phyloP scores from a whole-genome alignment of 192 early-diverging fungal species.

The Backusella tuberculispora region DNA sequence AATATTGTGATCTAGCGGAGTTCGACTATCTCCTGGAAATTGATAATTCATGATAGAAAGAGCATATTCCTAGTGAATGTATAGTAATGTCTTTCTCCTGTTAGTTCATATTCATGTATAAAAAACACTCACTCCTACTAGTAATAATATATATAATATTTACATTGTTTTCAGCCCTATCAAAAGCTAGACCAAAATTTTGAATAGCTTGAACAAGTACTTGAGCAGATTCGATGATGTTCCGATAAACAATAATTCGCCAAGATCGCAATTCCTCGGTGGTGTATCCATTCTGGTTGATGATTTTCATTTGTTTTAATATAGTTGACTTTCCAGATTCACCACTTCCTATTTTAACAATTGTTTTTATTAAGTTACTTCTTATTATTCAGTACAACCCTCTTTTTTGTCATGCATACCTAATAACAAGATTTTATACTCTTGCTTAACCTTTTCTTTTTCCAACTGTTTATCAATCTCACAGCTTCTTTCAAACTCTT shows the following conservation, averaged over 20 bases:
- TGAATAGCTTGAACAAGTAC: slow-evolving; percentile 73
- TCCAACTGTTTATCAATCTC: slow-evolving; percentile 67
- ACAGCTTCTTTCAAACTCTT: slow-evolving; percentile 48
- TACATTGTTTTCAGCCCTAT: slow-evolving; percentile 55
- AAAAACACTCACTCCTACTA: background rate
- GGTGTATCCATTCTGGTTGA: slow-evolving; percentile 91
- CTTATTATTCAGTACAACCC: background rate
- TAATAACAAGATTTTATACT: slow-evolving; percentile 75
- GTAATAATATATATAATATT: slow-evolving; percentile 27
- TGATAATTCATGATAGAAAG: background rate
- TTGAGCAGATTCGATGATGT: slow-evolving; percentile 84
- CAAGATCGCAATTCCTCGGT: slow-evolving; percentile 76
- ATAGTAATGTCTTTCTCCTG: slow-evolving; percentile 13
- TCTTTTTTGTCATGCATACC: slow-evolving; percentile 44
- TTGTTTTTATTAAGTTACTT: background rate
- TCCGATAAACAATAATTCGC: slow-evolving; percentile 83
- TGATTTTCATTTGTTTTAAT: slow-evolving; percentile 98
- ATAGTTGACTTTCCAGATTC: slow-evolving; percentile 97
- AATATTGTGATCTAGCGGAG: slow-evolving; percentile 64
- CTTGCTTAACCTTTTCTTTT: slow-evolving; percentile 65
- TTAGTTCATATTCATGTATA: background rate
- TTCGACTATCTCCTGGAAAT: slow-evolving; percentile 45
- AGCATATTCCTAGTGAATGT: background rate
- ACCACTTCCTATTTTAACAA: slow-evolving; percentile 66
- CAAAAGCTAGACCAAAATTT: slow-evolving; percentile 61